Evolutionary conservation across 768 basidiomycete species (phyloP), one percentile per base, ranked within the genome.

Genomic region (Russula foetens): DNA sequence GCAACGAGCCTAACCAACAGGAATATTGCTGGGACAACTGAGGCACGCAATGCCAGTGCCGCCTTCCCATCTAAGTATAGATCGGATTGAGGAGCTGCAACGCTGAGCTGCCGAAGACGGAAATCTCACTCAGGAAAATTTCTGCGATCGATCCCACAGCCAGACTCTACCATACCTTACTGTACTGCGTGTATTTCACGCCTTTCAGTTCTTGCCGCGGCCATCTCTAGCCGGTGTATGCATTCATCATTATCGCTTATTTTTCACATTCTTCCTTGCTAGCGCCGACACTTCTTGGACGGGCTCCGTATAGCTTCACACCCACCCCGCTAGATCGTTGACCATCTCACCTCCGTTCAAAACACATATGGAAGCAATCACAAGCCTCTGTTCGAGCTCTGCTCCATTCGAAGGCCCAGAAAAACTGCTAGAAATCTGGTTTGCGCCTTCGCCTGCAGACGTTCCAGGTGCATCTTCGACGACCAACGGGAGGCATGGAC

Each of bases 361-460:
- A 6, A 38, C n/a, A 21, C 29, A 26, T 11, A 66, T 66, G 65
- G 59, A 49, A 23, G 39, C 54, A 15, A 38, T 17, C n/a, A 24
- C 28, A 28, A 56, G 52, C 19, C 24, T 24, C 31, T 19, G 23
- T 2, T 15, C 46, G 23, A 48, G 24, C 53, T 46, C 52, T 51
- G 73, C 80, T 38, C 88, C 89, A 15, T 96, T 95, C 67, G 93
- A 95, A 73, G 94, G 94, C 23, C 89, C 93, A 62, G 94, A 96
- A 76, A 96, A 96, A 71, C 82, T 98, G 44, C 82, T 98, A 48
- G 97, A 99, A 76, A 84, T 98, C 52, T 98, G 97, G 97, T 98
- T 98, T 75, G 85, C 90, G 1, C 91, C 92, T 14, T 86, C 86
- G 8, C 75, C 85, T 6, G 78, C 81, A 9, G 73, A 79, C 28